Evolutionary conservation across 495 filamentous ascomycete species (phyloP), one percentile per base, ranked within the genome.

Genomic region (Penicillium cosmopolitanum): DNA sequence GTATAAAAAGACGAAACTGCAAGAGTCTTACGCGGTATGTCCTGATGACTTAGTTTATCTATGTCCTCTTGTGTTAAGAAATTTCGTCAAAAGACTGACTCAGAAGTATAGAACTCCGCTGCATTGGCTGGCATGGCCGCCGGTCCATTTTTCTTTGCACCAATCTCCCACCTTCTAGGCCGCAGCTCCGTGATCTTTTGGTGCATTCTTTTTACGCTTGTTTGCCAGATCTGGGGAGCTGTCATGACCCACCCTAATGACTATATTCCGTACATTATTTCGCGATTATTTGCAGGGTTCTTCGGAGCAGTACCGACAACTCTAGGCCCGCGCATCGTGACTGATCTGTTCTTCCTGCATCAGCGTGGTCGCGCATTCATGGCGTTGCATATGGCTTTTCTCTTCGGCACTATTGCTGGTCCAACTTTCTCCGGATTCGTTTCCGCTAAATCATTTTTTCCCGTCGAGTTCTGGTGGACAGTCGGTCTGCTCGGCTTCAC

Each of bases 391-490:
- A 71, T 80, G 58, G 56, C 66, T 0, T 68, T 80, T 18, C 57
- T 76, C 13, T 74, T 81, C 35, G 80, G 74, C 7, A 76, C 71
- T 1, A 68, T 77, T 3, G 75, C 69, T 0, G 78, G 73, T 4
- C 75, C 77, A 7, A 80, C 79, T 0, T 72, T 83, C 44, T 74
- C 71, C 0, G 81, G 76, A 4, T 82, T 82, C 50, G 75, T 83
- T 55, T 72, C 76, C 0, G 66, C 71, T 0, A 60, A 69, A n/a
- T 63, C 59, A 0, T 72, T 73, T 15, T 84, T 79, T 72, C 70
- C 73, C 0, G 65, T 76, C 7, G 72, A 76, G 55, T 82, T 80
- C 65, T 84, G 82, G 80, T 84, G 80, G 80, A 77, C 75, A 1
- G 67, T 82, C 1, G 77, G 69, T 9, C 55, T 78, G 0, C 58